phyloP scores from a whole-genome alignment of 208 protist genomes.

The Trypanosoma grayi region DNA sequence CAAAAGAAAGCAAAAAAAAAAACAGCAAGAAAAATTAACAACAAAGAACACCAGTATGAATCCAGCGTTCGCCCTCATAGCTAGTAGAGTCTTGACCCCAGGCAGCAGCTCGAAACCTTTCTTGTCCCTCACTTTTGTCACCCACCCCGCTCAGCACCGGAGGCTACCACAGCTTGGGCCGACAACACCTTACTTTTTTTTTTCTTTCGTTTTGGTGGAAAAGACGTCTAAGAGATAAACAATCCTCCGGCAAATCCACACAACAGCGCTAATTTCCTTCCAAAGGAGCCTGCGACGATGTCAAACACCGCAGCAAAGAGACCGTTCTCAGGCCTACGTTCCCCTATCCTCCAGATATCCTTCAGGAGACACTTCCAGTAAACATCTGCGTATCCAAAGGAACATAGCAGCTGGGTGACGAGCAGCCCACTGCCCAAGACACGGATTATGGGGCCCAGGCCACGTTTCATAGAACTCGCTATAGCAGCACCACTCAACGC shows the following conservation, averaged over 20 bases:
- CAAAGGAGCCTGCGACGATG: not conserved
- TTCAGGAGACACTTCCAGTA: constrained; percentile 41
- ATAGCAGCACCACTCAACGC: constrained; percentile 5
- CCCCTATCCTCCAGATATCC: constrained; percentile 26
- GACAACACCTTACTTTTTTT: too few species aligned
- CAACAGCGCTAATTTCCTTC: constrained; percentile 10
- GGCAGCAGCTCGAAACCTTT: too few species aligned
- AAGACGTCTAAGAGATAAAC: constrained; percentile 14
- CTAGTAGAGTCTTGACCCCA: too few species aligned
- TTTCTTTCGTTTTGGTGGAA: not conserved
- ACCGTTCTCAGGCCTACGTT: not conserved
- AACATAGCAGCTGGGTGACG: constrained; percentile 43
- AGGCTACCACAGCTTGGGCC: too few species aligned
- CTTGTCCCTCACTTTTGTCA: constrained; percentile 2
- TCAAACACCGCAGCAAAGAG: not conserved
- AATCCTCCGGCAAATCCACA: constrained; percentile 10
- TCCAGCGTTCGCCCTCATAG: too few species aligned
- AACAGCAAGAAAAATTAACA: not conserved
- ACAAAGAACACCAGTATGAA: not conserved
- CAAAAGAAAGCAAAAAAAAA: not conserved
- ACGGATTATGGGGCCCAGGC: constrained; percentile 9
- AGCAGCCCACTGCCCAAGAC: constrained; percentile 20
- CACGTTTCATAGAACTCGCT: not conserved
- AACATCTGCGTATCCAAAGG: constrained; percentile 59
- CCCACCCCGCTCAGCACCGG: not conserved